phyloP scores from a whole-genome alignment of 768 basidiomycete genomes.

The Suillus ampliporus region DNA sequence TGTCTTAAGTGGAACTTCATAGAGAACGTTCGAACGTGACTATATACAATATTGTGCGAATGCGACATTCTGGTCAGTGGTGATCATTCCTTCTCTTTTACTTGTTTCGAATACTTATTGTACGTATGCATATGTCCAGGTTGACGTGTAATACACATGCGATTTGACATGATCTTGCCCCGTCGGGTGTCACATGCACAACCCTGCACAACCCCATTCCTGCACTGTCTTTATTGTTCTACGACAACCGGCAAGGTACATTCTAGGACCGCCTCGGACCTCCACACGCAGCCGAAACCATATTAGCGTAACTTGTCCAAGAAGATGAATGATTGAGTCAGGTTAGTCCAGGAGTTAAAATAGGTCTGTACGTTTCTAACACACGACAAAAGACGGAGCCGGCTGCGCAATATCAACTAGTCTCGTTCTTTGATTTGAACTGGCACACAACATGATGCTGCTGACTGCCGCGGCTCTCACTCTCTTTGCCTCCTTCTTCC shows the following conservation, averaged over 20 bases:
- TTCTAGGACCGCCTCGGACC: neutral
- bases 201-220: neutral
- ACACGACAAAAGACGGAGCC: neutral
- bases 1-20: neutral
- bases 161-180: neutral
- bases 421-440: neutral
- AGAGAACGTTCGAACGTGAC: neutral
- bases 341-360: neutral
- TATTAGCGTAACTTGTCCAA: neutral
- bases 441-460: neutral
- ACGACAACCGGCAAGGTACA: too few species aligned
- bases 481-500: neutral
- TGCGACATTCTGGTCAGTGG: too few species aligned
- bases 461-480: neutral
- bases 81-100: neutral
- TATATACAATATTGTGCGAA: neutral
- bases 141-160: neutral
- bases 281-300: neutral
- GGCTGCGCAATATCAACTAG: too few species aligned
- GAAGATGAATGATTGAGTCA: neutral
- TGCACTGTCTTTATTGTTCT: slow-evolving; percentile 3
- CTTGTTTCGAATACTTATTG: too few species aligned
- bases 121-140: too few species aligned
- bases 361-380: neutral
- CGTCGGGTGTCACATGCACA: neutral